Evolutionary conservation across 306 rosid species (phyloP), one percentile per base, ranked within the genome.

Genomic region (Quercus wislizeni): DNA sequence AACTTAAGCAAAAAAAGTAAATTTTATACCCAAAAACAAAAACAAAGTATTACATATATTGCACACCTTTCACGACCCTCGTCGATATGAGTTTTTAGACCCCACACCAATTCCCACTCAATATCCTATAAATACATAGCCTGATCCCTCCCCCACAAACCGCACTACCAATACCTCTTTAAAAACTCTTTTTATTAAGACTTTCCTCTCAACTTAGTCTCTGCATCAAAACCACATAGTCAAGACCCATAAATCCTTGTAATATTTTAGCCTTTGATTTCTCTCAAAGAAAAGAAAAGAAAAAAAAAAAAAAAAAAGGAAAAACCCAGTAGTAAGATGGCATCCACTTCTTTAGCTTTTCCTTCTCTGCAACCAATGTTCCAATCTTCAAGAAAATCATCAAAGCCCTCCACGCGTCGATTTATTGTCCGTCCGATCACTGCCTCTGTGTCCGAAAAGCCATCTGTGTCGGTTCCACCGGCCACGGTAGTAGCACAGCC

Each of bases 391-490:
- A 65, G 17, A 64, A 79, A 21, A 63, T 28, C 82, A 6, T 31
- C 55, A 9, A 5, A 3, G 23, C 78, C 67, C 15, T 63, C 74
- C 68, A 4, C 75, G 8, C 57, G 61, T 18, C 70, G 81, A 1
- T 7, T 80, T 12, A 12, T 1, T 6, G 25, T 78, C 31, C 76
- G 71, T 55, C 82, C 80, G 2, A 75, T 90, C 82, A 65, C 71
- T 57, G 86, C 90, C 6, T 74, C 98, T 0, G 85, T 91, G 8
- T 93, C 93, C 0, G 95, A 91, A 1, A 81, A 51, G 11, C 85
- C 91, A 0, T 46, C 88, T 14, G 41, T 54, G 3, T 71, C 82
- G 2, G 71, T 57, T 7, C 80, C 85, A 2, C 84, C 83, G 2
- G 30, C 71, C 68, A 65, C 83, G 19, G 74, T 76, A 35, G 76